Evolutionary conservation across 2,329 filamentous ascomycete genomes (phyloP).

Genomic region (Trichophyton verrucosum): DNA sequence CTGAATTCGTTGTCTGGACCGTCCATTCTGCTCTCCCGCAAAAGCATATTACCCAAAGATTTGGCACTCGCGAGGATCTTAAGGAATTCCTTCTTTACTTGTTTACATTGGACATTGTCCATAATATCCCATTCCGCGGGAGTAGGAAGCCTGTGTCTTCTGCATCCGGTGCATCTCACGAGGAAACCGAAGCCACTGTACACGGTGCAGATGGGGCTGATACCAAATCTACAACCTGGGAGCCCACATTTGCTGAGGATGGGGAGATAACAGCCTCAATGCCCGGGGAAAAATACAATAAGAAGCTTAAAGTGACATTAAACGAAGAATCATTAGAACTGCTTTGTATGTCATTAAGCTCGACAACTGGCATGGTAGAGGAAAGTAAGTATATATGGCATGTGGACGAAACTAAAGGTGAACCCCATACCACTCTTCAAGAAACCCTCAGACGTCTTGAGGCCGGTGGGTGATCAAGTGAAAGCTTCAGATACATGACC

Average conservation of each 20-base stretch:
- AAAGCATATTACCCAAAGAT: constrained; percentile 19
- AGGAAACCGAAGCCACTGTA: background rate
- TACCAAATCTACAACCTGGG: constrained; percentile 7
- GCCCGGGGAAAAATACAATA: constrained; percentile 15
- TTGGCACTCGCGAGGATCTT: constrained; percentile 25
- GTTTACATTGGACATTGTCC: constrained; percentile 28
- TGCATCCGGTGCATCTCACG: background rate
- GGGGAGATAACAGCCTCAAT: constrained; percentile 23
- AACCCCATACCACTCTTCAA: background rate
- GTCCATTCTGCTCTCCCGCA: constrained; percentile 21
- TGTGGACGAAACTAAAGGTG: background rate
- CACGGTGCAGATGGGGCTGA: background rate
- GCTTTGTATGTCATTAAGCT: background rate
- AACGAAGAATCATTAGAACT: constrained; percentile 20
- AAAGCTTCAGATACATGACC: background rate
- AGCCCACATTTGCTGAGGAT: constrained; percentile 22
- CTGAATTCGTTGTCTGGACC: constrained; percentile 28
- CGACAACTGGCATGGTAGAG: background rate
- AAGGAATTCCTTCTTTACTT: constrained; percentile 25
- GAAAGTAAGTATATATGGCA: background rate
- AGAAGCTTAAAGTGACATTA: constrained; percentile 24
- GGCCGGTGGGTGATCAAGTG: background rate
- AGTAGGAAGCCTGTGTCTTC: background rate
- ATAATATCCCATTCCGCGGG: constrained; percentile 18
- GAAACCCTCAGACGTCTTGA: background rate